These are phyloP conservation scores for Pelargonium cotyledonis DNA, from an alignment of 441 rosid genomes.

Conservation along the genomic window DNA sequence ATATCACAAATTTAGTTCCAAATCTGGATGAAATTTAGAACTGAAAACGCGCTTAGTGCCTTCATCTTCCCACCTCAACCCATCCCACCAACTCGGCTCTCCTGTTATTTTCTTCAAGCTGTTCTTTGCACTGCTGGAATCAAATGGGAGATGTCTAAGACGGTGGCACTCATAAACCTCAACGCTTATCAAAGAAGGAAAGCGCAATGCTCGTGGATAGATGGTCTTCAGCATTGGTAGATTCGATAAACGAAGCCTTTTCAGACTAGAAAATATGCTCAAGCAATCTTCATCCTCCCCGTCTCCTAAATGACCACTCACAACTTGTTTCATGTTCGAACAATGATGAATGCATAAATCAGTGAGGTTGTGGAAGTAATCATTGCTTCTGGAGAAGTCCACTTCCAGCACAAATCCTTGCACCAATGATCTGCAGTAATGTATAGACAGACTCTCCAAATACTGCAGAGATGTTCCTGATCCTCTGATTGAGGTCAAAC, in stretches of 20 bases:
- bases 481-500: not conserved
- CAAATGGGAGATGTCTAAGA: not conserved
- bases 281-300: not conserved
- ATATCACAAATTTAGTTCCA: not conserved
- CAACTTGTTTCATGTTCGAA: not conserved
- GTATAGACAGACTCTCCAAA: slow-evolving; percentile 12
- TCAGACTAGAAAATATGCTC: not conserved
- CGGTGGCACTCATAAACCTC: not conserved
- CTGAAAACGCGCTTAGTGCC: not conserved
- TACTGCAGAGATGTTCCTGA: slow-evolving; percentile 2
- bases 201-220: not conserved
- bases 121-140: not conserved
- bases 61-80: not conserved
- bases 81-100: slow-evolving; percentile 5
- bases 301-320: not conserved
- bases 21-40: not conserved
- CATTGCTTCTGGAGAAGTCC: not conserved
- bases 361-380: slow-evolving; percentile 4
- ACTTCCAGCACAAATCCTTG: slow-evolving; percentile 1
- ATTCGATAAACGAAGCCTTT: not conserved
- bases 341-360: slow-evolving; percentile 5
- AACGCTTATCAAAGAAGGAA: not conserved
- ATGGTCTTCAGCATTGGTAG: not conserved
- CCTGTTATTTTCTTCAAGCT: not conserved
- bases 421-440: slow-evolving; percentile 2